Base-by-base conservation (phyloP, 495 filamentous ascomycete genomes). In the Chaetomium cochliodes region DNA sequence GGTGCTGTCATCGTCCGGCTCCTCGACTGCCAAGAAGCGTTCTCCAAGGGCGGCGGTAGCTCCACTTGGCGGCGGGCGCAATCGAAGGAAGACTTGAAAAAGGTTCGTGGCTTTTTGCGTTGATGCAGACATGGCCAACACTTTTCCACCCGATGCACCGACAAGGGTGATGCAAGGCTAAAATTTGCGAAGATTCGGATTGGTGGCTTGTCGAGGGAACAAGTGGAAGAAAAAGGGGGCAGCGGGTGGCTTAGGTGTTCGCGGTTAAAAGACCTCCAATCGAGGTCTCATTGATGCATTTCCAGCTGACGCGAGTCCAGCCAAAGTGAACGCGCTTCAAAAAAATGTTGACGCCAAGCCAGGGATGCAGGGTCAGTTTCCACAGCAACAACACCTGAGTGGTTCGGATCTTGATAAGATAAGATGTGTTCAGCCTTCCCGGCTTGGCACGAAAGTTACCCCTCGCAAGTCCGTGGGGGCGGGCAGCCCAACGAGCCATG, bases 71-170 rank as follows among this genome's bases (percentile, higher is more conserved):
- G 92, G 86, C 18, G 94, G 96, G 3, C 96, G 88, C 44, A 98
- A 81, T 60, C 94, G 90, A 28, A 98, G 86, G 66, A 88, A 98
- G 53, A 98, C 96, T 74, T 98, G 86, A 74, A 98, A 98, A 25
- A 97, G 84, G 53, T 80, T 81, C 20, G 78, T 74, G 16, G 72
- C 53, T 67, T 75, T 79, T 61, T 72, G 72, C 26, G 72, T 67
- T 28, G 71, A 54, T 13, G 66, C 63, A 30, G 68, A 67, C 58
- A 70, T 65, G 44, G 23, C 50, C n/a, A 67, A 62, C 6, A 64
- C 66, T 8, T 64, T 57, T 13, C 70, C n/a, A n/a, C n/a, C n/a
- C 71, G 65, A 71, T 75, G 26, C 33, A 37, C 33, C 33, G 9
- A 37, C 33, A 6, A 37, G 18, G 26, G 12, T 18, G 52, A 50